Conservation (phyloP, 495 filamentous ascomycete genomes). For the Daldinia concentrica region DNA sequence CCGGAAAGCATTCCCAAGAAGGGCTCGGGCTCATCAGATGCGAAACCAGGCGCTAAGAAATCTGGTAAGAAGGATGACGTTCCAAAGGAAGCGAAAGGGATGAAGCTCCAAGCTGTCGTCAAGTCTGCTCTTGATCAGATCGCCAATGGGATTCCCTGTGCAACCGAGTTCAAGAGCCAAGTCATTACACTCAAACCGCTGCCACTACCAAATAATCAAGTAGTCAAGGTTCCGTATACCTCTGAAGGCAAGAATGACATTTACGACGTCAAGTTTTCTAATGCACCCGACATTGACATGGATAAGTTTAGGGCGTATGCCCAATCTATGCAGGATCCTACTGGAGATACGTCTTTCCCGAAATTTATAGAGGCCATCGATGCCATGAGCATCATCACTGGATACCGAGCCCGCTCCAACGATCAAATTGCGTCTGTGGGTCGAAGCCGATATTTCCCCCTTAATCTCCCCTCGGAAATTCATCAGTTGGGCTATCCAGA, state of each 20-base stretch:
- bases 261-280: conserved; percentile 58
- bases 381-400: conserved; percentile 60
- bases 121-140: conserved; percentile 55
- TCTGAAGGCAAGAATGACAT: conserved; percentile 56
- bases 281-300: conserved; percentile 53
- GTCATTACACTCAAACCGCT: conserved; percentile 57
- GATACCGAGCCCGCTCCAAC: conserved; percentile 51
- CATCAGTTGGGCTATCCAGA: conserved; percentile 31
- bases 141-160: conserved; percentile 45
- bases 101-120: conserved; percentile 65
- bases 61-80: conserved; percentile 50
- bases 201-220: conserved; percentile 42
- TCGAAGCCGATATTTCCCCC: conserved; percentile 55
- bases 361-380: conserved; percentile 55
- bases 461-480: conserved; percentile 39
- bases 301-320: conserved; percentile 63
- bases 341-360: conserved; percentile 52
- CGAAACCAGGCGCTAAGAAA: background rate
- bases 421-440: conserved; percentile 49
- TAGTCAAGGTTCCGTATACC: conserved; percentile 53
- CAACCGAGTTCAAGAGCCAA: conserved; percentile 67
- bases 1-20: background rate
- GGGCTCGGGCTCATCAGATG: too few relatives aligned
- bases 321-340: conserved; percentile 51
- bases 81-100: conserved; percentile 54